Evolutionary conservation across 306 rosid genomes (phyloP), one percentile per base, ranked within the genome.

Genomic region (Inga oerstediana): DNA sequence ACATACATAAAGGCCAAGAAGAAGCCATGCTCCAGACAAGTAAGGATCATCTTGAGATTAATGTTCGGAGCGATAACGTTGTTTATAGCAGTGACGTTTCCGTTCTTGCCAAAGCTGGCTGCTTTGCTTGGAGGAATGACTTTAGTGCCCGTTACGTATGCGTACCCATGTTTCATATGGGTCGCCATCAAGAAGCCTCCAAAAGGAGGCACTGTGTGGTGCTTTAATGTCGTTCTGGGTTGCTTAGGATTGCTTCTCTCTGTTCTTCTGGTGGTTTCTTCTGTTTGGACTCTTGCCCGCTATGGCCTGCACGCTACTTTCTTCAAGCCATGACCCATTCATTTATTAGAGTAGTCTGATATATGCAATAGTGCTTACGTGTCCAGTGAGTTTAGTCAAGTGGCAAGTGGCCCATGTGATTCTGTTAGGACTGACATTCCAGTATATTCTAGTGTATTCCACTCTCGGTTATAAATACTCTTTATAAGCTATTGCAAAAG

Each of bases 81-180:
- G 75, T 88, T 88, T 8, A 27, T 82, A 3, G 84, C 93, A 0
- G 95, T 94, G n/a, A 64, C 92, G 3, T 81, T 94, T 17, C 97
- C 98, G 0, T 94, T 94, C 86, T 68, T 94, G 30, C 93, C 90
- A 22, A 76, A 80, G 46, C 86, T 92, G 1, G 79, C 87, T 4
- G 81, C 87, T 4, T 76, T 94, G 11, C 44, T 89, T 1, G 95
- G 95, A 74, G 91, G 92, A 2, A 59, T 94, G 8, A 86, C 91
- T 0, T 41, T 82, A 3, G 79, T 94, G 69, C 98, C 97, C 2
- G 1, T 94, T 58, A 83, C 97, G 0, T 89, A 87, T 65, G 91
- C 89, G 9, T 94, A 94, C 82, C 98, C 98, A 0, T 92, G 98
- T 78, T 89, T 91, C 88, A 94, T 94, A 93, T 94, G 94, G 91